Evolutionary conservation across 2,329 filamentous ascomycete species (phyloP), one percentile per base, ranked within the genome.

Genomic region (Botryotinia convoluta): DNA sequence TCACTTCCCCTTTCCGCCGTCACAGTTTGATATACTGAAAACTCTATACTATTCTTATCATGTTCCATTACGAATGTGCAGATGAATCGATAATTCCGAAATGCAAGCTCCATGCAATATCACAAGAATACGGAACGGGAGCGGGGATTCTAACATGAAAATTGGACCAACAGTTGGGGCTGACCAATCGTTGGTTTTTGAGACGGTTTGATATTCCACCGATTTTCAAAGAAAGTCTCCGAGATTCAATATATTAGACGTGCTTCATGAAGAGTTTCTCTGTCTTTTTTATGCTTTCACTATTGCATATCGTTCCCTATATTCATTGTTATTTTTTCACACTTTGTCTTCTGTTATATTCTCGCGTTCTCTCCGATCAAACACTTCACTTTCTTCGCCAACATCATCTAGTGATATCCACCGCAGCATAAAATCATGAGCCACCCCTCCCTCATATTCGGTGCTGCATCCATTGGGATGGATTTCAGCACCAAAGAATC

Each of bases 361-460:
- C 35, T 61, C 35, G 22, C 0, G 9, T 39, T 61, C 22, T 26
- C 32, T 39, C 5, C 35, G 35, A 26, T 39, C 22, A 26, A 18
- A 9, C 35, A 37, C 59, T n/a, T 39, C 3, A 39, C 12, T 35
- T n/a, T 61, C 20, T 12, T 35, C 12, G 26, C 35, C 59, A 39
- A n/a, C 35, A 39, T 39, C 59, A n/a, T 26, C 18, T 37, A 61
- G 20, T 14, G 14, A 7, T 22, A 22, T 61, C 35, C 35, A 61
- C 22, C 12, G 8, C 22, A 61, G 14, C 59, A 39, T 12, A 26
- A n/a, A 14, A 54, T 5, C 12, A 67, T 67, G 64, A 3, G 5
- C 29, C 35, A 35, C 3, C 29, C 44, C 22, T 35, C 64, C 20
- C 64, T 71, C 18, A 60, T 78, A 44, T 77, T 74, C 2, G 71